These are phyloP conservation scores for Wilcoxina mikolae DNA, from an alignment of 495 filamentous ascomycete species.

Conservation along the genomic window DNA sequence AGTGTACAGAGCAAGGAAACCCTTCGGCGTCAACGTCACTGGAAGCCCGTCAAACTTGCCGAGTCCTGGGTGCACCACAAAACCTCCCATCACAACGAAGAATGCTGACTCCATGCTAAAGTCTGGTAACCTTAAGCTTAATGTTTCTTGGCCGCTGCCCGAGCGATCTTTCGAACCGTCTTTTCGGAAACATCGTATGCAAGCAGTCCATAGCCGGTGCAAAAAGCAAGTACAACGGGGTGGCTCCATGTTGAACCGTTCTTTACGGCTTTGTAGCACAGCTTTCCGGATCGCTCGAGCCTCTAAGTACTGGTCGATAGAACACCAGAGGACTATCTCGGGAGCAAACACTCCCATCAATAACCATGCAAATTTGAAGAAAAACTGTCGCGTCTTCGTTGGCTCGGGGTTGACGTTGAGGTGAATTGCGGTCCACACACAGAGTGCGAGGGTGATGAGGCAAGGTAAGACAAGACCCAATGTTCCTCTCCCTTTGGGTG, in stretches of 20 bases:
- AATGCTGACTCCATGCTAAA: background rate
- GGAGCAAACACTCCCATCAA: background rate
- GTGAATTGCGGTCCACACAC: slow-evolving; percentile 4
- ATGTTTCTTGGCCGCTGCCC: background rate
- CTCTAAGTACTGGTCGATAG: background rate
- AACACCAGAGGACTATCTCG: background rate
- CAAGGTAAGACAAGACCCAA: background rate
- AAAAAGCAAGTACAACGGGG: too few relatives aligned
- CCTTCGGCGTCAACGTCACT: background rate
- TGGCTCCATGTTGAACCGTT: too few relatives aligned
- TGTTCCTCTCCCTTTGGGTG: background rate
- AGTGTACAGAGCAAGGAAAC: background rate
- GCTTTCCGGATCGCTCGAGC: background rate
- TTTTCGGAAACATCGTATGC: too few relatives aligned
- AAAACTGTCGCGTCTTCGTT: background rate
- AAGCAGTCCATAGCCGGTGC: too few relatives aligned
- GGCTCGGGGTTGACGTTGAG: background rate
- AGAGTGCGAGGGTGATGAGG: slow-evolving; percentile 1
- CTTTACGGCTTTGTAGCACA: background rate
- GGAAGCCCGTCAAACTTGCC: background rate
- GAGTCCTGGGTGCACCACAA: background rate
- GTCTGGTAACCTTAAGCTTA: background rate
- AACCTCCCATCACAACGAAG: slow-evolving; percentile 3
- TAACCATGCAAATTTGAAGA: background rate
- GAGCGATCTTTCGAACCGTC: background rate